Base-by-base conservation (phyloP, 495 filamentous ascomycete species). In the Neurospora tetrasperma region DNA sequence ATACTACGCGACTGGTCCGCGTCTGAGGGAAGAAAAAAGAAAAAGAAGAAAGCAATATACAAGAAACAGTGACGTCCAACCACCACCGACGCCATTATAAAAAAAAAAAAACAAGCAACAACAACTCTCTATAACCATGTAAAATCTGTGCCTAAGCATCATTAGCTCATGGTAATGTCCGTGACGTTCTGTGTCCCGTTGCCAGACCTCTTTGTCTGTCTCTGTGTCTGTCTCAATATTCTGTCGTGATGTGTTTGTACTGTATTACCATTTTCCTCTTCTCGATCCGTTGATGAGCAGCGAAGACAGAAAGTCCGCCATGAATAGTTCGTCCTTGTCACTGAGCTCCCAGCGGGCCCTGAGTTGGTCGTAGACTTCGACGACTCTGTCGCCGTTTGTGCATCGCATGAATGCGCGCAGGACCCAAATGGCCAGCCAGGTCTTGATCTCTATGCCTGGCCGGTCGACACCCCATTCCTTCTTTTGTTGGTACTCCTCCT, bases 391-490 rank as follows among this genome's bases (percentile, higher is more conserved):
- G 42, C 75, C 74, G 11, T 78, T 77, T 39, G 79, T 79, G 75
- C 80, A 87, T 68, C 73, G 80, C 35, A 79, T 73, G 73, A 88
- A 87, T 16, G 87, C 87, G 40, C 77, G 79, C 18, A 89, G 74
- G 3, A 79, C 79, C 80, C 83, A 86, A 39, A 83, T 74, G 20
- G 79, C 86, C 79, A 88, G 78, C 86, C 86, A 87, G 4, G 80
- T 82, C 72, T 78, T 83, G 40, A 88, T 82, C 71, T 83, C 81
- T 16, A 89, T 62, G 6, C 75, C 83, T 1, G 73, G 72, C 35
- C 76, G 75, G 16, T 70, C 44, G 14, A 78, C 54, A 5, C 54
- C 54, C 54, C 54, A 66, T 35, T 66, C 54, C 18, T 66, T 38
- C 54, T 38, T 38, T 35, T 16, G 54, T 18, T 31, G 27, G 9